Percentiles rank a stretch among this genome's conserved stretches.
Conservation (phyloP, 1,284 basidiomycete genomes). For the Cutaneotrichosporon cavernicola region DNA sequence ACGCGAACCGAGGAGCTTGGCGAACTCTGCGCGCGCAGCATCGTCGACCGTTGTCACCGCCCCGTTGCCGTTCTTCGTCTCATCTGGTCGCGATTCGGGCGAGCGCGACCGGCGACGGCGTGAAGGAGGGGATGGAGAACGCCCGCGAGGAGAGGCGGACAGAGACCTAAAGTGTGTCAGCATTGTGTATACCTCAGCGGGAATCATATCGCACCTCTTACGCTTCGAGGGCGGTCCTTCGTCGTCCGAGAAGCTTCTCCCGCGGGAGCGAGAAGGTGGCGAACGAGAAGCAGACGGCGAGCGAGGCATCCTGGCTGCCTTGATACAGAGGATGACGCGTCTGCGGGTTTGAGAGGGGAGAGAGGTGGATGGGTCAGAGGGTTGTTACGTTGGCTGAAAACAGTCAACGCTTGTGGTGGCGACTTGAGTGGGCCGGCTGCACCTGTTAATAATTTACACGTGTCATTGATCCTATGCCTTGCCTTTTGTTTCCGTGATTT, state of each 20-base stretch:
- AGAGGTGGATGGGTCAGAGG: neutral
- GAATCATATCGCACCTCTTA: conserved; percentile 44
- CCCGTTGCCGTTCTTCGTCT: conserved; percentile 54
- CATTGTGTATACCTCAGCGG: neutral
- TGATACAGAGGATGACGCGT: conserved; percentile 11
- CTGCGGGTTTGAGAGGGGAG: conserved; percentile 8
- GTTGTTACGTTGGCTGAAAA: neutral
- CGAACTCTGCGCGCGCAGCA: conserved; percentile 71
- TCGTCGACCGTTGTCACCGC: conserved; percentile 30
- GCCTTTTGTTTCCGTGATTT: neutral
- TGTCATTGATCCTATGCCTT: neutral
- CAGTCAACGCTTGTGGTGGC: neutral
- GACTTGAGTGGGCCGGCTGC: neutral
- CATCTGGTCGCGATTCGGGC: conserved; percentile 22
- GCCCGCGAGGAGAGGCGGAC: conserved; percentile 45
- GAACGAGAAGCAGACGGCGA: conserved; percentile 21
- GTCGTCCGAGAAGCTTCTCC: conserved; percentile 28
- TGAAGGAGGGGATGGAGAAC: conserved; percentile 49
- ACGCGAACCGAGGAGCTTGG: conserved; percentile 68
- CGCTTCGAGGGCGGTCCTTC: conserved; percentile 40
- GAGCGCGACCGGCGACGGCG: conserved; percentile 48
- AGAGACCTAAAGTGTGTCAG: conserved; percentile 35
- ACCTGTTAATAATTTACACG: neutral
- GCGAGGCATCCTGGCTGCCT: conserved; percentile 31
- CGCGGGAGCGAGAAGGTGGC: conserved; percentile 12